A percentile compares a stretch with the other conserved stretches of the same genome.
phyloP scores from a whole-genome alignment of 2,329 filamentous ascomycete genomes.

The Chrysosporium queenslandicum region DNA sequence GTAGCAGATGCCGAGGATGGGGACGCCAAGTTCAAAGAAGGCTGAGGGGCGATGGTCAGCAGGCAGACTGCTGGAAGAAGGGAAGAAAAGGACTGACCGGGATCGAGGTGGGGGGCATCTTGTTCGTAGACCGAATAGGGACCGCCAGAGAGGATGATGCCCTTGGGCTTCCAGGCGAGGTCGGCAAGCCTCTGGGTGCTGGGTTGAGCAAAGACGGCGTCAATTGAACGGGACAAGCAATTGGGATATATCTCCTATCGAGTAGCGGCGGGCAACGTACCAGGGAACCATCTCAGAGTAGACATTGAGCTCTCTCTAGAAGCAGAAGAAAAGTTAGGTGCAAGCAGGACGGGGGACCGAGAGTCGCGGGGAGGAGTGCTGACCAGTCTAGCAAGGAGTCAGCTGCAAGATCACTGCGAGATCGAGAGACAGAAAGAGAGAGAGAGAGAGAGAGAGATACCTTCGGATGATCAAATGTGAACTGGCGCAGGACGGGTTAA shows the following conservation, averaged over 20 bases:
- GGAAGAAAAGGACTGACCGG: conserved; percentile 37
- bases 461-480: conserved; percentile 1
- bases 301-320: conserved; percentile 57
- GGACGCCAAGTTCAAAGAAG: conserved; percentile 64
- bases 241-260: conserved; percentile 12
- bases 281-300: conserved; percentile 80
- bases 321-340: neutral
- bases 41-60: neutral
- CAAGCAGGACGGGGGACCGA: neutral
- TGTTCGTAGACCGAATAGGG: conserved; percentile 72
- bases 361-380: neutral
- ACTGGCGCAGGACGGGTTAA: neutral
- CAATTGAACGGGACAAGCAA: neutral
- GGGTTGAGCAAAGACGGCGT: neutral
- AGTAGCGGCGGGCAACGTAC: neutral
- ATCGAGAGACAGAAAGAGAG: neutral
- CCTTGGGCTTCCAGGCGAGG: conserved; percentile 68
- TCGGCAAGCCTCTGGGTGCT: conserved; percentile 65
- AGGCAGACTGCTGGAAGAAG: neutral
- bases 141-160: conserved; percentile 67
- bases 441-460: neutral
- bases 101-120: conserved; percentile 68
- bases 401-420: neutral
- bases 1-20: conserved; percentile 52
- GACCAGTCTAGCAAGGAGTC: neutral